These are phyloP conservation scores for Rhodotorula graminis DNA, from an alignment of 768 basidiomycete species.

Conservation along the genomic window DNA sequence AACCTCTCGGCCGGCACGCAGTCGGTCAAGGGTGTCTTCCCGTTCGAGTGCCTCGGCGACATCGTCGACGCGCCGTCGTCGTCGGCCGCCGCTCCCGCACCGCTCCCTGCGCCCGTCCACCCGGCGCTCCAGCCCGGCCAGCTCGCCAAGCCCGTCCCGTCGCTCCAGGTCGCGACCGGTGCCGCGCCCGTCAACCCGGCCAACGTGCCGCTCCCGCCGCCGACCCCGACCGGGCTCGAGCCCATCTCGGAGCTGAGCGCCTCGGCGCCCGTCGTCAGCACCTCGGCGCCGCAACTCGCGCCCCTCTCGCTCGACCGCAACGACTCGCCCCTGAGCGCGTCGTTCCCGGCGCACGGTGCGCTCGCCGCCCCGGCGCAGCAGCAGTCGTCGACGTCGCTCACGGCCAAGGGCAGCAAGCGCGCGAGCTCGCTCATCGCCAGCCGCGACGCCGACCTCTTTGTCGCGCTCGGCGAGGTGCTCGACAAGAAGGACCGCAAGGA, in stretches of 20 bases:
- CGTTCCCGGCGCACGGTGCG: conserved; percentile 6
- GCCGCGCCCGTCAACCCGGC: conserved; percentile 24
- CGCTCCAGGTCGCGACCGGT: not conserved
- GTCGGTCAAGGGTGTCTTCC: conserved; percentile 33
- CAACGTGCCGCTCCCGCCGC: conserved; percentile 27
- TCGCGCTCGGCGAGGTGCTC: conserved; percentile 35
- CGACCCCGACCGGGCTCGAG: conserved; percentile 15
- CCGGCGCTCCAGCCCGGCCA: conserved; percentile 5
- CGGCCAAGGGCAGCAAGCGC: conserved; percentile 17
- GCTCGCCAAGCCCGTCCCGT: not conserved
- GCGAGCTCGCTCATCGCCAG: conserved; percentile 30
- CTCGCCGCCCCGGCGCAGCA: too few species aligned
- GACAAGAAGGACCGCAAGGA: not conserved
- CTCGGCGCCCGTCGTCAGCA: not conserved
- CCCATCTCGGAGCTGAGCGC: not conserved
- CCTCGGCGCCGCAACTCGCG: conserved; percentile 15
- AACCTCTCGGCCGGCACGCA: conserved; percentile 19
- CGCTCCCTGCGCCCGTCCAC: not conserved
- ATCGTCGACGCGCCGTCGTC: not conserved
- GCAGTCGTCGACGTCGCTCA: not conserved
- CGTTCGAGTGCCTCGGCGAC: conserved; percentile 37
- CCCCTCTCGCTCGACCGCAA: conserved; percentile 5
- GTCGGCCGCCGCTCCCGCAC: not conserved
- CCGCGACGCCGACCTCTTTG: conserved; percentile 34
- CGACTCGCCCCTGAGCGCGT: conserved; percentile 19